Base-by-base conservation (phyloP, 2,329 filamentous ascomycete species). In the Curvularia eragrostidis region DNA sequence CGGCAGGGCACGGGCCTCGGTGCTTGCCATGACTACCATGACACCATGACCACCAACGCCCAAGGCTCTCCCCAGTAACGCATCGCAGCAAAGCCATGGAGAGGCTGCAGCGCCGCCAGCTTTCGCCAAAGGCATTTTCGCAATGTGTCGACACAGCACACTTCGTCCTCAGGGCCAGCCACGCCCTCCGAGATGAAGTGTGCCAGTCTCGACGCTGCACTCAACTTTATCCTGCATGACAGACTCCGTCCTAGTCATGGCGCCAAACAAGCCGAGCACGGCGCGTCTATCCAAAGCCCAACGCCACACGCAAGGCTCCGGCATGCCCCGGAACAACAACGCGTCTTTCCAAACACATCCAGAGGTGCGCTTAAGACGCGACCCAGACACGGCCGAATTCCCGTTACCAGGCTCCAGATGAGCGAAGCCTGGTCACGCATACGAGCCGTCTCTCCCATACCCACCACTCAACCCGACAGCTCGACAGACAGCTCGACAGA, bases 401-500 rank as follows among this genome's bases (percentile, higher is more conserved):
- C 50, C 32, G 24, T 58, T 8, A 58, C 55, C 3, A 56, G 39
- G 30, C n/a, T 21, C 21, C 36, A 63, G 39, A 59, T 56, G 62
- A 51, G 61, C n/a, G 61, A 67, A 48, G 64, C 58, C 24, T 67
- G 62, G 64, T 24, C 36, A 26, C 30, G 56, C 13, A 62, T 67
- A 49, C 44, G 61, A 36, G n/a, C 54, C 15, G 58, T 59, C 15
- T 55, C 43, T 9, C 39, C 26, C 32, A 32, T 42, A 9, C 54
- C 47, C 12, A 18, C 9, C 18, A 18, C 9, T n/a, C 42, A 52
- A 38, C 34, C 43, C 15, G 38, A 36, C 5, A 15, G n/a, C 6
- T 36, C 32, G 32, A 36, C 21, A 30, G 19, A 10, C 10, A 42
- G 39, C 39, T n/a, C n/a, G n/a, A n/a, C n/a, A n/a, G 38, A 36